Conservation (phyloP, 257 asterid genomes). For the Anisodus tanguticus region DNA sequence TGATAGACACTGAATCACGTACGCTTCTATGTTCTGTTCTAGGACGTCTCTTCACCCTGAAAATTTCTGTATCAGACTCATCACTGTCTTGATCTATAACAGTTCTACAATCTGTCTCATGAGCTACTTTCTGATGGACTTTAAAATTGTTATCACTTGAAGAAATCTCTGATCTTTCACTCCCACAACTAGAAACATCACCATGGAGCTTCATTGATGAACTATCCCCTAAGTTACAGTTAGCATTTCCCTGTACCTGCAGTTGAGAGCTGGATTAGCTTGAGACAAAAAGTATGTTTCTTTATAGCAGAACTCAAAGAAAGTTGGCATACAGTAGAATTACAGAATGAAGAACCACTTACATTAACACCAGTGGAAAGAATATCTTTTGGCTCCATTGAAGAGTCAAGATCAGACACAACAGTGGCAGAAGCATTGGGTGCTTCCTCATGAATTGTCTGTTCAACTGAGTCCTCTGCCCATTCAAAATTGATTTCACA, state of each 20-base stretch:
- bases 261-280: conserved; percentile 27
- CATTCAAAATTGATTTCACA: conserved; percentile 47
- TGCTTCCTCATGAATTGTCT: not conserved
- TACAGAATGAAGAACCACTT: conserved; percentile 22
- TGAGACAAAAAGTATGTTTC: not conserved
- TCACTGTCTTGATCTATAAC: conserved; percentile 58
- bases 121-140: conserved; percentile 38
- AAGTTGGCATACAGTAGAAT: conserved; percentile 7
- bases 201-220: conserved; percentile 35
- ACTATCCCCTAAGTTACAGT: conserved; percentile 37
- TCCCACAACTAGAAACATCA: conserved; percentile 35
- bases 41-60: conserved; percentile 84
- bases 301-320: not conserved
- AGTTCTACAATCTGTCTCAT: conserved; percentile 39
- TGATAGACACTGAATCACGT: conserved; percentile 45
- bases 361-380: conserved; percentile 38
- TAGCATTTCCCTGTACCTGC: conserved; percentile 39
- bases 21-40: conserved; percentile 58
- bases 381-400: conserved; percentile 36
- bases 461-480: conserved; percentile 30
- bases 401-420: conserved; percentile 32
- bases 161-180: conserved; percentile 47
- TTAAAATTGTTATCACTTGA: conserved; percentile 32
- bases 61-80: conserved; percentile 83
- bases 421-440: conserved; percentile 41